Percentiles rank a stretch among this genome's conserved stretches.
Conservation (phyloP, 495 filamentous ascomycete genomes). For the Tuber brumale region DNA sequence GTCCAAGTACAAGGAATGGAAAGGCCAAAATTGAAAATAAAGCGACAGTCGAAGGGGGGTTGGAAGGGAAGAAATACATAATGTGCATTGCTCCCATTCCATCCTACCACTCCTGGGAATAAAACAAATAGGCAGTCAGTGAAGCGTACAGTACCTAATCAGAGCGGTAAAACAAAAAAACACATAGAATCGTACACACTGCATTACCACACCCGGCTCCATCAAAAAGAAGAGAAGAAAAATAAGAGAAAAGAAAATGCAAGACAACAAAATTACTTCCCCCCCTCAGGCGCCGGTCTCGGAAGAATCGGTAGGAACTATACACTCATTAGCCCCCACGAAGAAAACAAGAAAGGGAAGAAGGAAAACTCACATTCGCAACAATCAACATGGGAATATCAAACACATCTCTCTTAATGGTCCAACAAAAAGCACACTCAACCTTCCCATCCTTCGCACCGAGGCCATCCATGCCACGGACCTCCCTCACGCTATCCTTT, state of each 20-base stretch:
- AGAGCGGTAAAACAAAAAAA: neutral
- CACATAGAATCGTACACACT: neutral
- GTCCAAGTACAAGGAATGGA: neutral
- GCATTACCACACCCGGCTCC: neutral
- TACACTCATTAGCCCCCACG: neutral
- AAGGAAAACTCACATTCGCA: conserved; percentile 73
- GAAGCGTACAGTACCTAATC: neutral
- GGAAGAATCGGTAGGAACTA: neutral
- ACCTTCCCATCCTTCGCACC: conserved; percentile 84
- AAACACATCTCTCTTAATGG: conserved; percentile 91
- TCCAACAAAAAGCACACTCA: conserved; percentile 93
- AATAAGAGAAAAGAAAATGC: neutral
- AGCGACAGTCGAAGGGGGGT: neutral
- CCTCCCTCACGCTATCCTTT: conserved; percentile 33
- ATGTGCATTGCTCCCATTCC: neutral
- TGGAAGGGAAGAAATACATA: neutral
- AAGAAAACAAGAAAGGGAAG: neutral
- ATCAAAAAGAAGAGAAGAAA: neutral
- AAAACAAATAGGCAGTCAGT: neutral
- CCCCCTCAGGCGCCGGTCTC: neutral
- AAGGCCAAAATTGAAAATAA: neutral
- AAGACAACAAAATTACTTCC: neutral
- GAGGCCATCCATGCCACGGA: conserved; percentile 50
- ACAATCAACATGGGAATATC: conserved; percentile 98
- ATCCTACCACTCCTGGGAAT: neutral